phyloP scores from a whole-genome alignment of 345 rosid species.

The Raphanus raphanistrum region DNA sequence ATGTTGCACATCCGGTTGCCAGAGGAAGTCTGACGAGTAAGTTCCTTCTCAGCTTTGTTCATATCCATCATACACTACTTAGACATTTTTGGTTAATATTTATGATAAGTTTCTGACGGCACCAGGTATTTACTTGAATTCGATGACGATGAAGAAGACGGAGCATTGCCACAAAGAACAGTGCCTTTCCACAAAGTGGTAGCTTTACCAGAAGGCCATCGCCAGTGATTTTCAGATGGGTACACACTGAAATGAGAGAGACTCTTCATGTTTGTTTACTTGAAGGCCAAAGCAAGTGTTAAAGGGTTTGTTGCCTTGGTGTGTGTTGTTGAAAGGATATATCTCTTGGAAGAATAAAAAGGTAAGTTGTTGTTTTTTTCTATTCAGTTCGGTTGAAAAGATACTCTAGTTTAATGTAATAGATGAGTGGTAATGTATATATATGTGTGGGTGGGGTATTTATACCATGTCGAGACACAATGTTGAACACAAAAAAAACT shows the following conservation, averaged over 20 bases:
- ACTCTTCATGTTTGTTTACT: slow-evolving; percentile 5
- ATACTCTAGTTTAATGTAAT: slow-evolving; percentile 17
- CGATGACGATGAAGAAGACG: slow-evolving; percentile 96
- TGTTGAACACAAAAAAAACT: not conserved
- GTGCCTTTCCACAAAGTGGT: slow-evolving; percentile 86
- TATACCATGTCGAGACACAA: not conserved
- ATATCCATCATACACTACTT: not conserved
- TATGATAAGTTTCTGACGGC: slow-evolving; percentile 11
- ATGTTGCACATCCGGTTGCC: slow-evolving; percentile 38
- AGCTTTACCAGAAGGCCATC: slow-evolving; percentile 78
- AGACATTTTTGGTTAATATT: not conserved
- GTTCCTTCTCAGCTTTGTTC: slow-evolving; percentile 32
- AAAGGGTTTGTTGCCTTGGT: slow-evolving; percentile 5
- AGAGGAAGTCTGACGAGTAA: slow-evolving; percentile 94
- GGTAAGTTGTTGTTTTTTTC: not conserved
- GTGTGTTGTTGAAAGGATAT: slow-evolving; percentile 1
- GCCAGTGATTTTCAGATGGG: slow-evolving; percentile 50
- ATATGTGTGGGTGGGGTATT: not conserved
- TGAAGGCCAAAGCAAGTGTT: not conserved
- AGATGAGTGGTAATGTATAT: slow-evolving; percentile 13
- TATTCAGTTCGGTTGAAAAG: not conserved
- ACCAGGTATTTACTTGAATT: slow-evolving; percentile 84
- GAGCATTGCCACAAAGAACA: slow-evolving; percentile 79
- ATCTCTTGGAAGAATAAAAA: slow-evolving; percentile 18
- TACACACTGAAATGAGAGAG: slow-evolving; percentile 1